Evolutionary conservation across 257 asterid genomes (phyloP).

Genomic region (Gentiana straminea): DNA sequence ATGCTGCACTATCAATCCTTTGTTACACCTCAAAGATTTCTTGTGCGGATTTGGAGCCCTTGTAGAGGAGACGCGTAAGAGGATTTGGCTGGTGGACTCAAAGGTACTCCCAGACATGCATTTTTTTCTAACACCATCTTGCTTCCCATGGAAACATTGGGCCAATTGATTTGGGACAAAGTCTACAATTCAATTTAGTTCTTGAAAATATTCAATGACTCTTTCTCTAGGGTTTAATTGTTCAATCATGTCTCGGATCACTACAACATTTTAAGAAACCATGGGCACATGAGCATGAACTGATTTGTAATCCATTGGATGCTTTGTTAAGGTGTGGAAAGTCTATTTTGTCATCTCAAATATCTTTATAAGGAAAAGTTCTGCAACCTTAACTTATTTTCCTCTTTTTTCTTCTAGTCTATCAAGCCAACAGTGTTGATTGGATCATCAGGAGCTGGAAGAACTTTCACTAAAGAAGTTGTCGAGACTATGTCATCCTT

Average conservation of each 20-base stretch:
- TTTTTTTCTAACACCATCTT: neutral
- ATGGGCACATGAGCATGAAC: slow-evolving; percentile 85
- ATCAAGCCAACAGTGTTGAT: no score
- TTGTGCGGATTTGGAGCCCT: slow-evolving; percentile 66
- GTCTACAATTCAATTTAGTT: neutral
- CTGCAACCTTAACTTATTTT: no score
- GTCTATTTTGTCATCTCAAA: no score
- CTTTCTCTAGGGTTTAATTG: slow-evolving; percentile 56
- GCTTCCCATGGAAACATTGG: neutral
- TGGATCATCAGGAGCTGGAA: no score
- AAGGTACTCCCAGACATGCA: slow-evolving; percentile 17
- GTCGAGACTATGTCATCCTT: no score
- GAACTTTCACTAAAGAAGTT: no score
- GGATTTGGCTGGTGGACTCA: slow-evolving; percentile 71
- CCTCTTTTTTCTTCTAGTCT: no score
- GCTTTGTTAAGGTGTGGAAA: no score
- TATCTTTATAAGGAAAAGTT: no score
- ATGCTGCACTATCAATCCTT: neutral
- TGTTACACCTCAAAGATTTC: slow-evolving; percentile 1
- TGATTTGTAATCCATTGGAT: no score
- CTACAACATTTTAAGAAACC: slow-evolving; percentile 85
- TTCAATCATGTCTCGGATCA: slow-evolving; percentile 53
- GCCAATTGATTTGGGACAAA: no score
- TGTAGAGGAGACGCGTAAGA: slow-evolving; percentile 72
- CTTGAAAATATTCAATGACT: neutral